A percentile compares a stretch with the other conserved stretches of the same genome.
phyloP scores from a whole-genome alignment of 2,329 filamentous ascomycete species.

The Colletotrichum coccodes region DNA sequence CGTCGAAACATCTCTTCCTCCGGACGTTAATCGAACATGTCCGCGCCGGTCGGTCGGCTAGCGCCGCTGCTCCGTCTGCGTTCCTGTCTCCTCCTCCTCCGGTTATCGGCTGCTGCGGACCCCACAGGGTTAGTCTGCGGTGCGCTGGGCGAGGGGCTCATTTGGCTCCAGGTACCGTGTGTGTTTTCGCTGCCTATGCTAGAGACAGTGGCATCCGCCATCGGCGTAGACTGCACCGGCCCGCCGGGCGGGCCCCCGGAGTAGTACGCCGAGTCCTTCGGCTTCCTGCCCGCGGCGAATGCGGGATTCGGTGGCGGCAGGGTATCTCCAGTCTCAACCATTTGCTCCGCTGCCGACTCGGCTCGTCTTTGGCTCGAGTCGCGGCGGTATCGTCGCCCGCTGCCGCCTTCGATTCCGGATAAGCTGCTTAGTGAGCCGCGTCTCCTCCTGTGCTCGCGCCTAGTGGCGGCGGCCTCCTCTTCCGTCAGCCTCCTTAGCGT shows the following conservation, averaged over 20 bases:
- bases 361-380: slow-evolving; percentile 59
- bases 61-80: slow-evolving; percentile 53
- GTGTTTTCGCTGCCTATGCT: slow-evolving; percentile 56
- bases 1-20: not conserved
- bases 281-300: slow-evolving; percentile 60
- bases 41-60: slow-evolving; percentile 46
- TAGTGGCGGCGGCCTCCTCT: slow-evolving; percentile 61
- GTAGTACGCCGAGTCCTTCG: slow-evolving; percentile 72
- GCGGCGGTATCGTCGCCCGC: slow-evolving; percentile 63
- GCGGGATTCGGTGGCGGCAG: slow-evolving; percentile 66
- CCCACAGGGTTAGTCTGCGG: slow-evolving; percentile 44
- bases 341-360: slow-evolving; percentile 58
- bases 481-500: slow-evolving; percentile 71
- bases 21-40: slow-evolving; percentile 49
- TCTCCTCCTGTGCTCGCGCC: slow-evolving; percentile 49
- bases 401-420: slow-evolving; percentile 65
- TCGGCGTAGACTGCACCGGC: slow-evolving; percentile 50
- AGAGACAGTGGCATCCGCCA: slow-evolving; percentile 56
- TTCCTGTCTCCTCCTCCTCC: slow-evolving; percentile 66
- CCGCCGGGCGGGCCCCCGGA: slow-evolving; percentile 62
- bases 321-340: slow-evolving; percentile 50
- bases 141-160: slow-evolving; percentile 59
- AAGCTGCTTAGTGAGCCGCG: slow-evolving; percentile 65
- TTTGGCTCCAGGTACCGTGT: slow-evolving; percentile 64
- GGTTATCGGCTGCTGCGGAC: slow-evolving; percentile 57